phyloP scores from a whole-genome alignment of 2,329 filamentous ascomycete genomes.

The Xylariaceae sp. region DNA sequence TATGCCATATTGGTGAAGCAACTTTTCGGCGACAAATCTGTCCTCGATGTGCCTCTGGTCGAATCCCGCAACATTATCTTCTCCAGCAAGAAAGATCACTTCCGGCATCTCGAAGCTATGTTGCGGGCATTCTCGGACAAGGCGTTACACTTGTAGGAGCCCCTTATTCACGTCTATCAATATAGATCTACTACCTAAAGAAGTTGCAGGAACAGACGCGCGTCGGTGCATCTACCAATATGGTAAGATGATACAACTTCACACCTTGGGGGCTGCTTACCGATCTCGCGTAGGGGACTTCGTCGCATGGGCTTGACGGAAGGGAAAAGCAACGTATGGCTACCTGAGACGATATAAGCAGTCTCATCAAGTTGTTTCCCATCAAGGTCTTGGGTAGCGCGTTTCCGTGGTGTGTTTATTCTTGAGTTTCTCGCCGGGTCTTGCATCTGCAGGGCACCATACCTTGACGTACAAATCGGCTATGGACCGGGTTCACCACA shows the following conservation, averaged over 20 bases:
- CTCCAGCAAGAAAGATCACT: conserved; percentile 34
- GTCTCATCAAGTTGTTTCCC: conserved; percentile 23
- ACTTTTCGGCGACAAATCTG: too few species aligned
- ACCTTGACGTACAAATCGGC: conserved; percentile 23
- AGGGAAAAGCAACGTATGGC: conserved; percentile 32
- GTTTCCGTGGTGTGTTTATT: conserved; percentile 18
- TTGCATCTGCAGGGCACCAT: conserved; percentile 27
- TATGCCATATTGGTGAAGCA: too few species aligned
- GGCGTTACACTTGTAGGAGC: conserved; percentile 34
- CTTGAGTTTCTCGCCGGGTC: conserved; percentile 23
- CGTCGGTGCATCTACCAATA: conserved; percentile 23
- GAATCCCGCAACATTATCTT: conserved; percentile 27
- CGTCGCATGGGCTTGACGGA: conserved; percentile 34
- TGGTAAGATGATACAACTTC: conserved; percentile 36
- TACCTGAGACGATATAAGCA: conserved; percentile 24
- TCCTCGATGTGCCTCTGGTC: conserved; percentile 7
- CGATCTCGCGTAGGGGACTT: conserved; percentile 26
- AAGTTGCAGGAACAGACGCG: conserved; percentile 25
- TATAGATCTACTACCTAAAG: conserved; percentile 30
- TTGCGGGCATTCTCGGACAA: conserved; percentile 44
- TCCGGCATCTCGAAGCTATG: conserved; percentile 47
- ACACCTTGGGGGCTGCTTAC: conserved; percentile 29
- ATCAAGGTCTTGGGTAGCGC: conserved; percentile 21
- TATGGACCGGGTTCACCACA: conserved; percentile 24
- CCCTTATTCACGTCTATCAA: conserved; percentile 28